Evolutionary conservation across 768 basidiomycete genomes (phyloP).

Genomic region (Cyclocybe cylindracea): DNA sequence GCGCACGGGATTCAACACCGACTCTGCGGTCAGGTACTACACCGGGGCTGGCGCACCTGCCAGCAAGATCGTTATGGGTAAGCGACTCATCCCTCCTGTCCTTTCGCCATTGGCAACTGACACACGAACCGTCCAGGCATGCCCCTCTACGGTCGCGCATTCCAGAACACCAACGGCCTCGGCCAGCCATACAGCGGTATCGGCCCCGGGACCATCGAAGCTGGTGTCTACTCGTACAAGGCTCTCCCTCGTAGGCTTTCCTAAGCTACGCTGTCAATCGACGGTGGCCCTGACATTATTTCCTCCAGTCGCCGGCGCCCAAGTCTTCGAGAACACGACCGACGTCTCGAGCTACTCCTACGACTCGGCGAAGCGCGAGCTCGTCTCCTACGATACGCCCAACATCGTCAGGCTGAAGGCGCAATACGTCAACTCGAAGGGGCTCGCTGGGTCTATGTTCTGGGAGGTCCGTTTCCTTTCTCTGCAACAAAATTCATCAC

Average conservation of each 20-base stretch:
- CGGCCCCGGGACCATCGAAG: slow-evolving; percentile 70
- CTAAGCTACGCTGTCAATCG: no score
- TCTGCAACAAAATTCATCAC: slow-evolving; percentile 3
- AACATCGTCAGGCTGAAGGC: slow-evolving; percentile 66
- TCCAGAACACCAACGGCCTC: slow-evolving; percentile 68
- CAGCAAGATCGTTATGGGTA: slow-evolving; percentile 68
- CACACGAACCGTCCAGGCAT: slow-evolving; percentile 46
- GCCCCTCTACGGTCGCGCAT: slow-evolving; percentile 80
- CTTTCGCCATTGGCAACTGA: not conserved
- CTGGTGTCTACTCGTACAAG: slow-evolving; percentile 79
- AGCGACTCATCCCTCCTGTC: not conserved
- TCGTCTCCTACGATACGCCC: slow-evolving; percentile 79
- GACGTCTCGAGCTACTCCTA: slow-evolving; percentile 82
- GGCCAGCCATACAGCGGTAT: slow-evolving; percentile 70
- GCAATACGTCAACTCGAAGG: slow-evolving; percentile 60
- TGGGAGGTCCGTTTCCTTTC: slow-evolving; percentile 52
- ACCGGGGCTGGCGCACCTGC: slow-evolving; percentile 59
- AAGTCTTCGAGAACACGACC: slow-evolving; percentile 64
- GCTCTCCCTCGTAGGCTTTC: slow-evolving; percentile 54
- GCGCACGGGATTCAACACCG: slow-evolving; percentile 66
- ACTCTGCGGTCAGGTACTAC: slow-evolving; percentile 66
- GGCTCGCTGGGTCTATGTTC: slow-evolving; percentile 72
- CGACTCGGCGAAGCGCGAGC: slow-evolving; percentile 61
- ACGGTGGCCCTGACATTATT: not conserved
- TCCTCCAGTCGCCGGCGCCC: slow-evolving; percentile 47